phyloP scores from a whole-genome alignment of 129 eudicot species.

The Pseudognaphalium luteoalbum region DNA sequence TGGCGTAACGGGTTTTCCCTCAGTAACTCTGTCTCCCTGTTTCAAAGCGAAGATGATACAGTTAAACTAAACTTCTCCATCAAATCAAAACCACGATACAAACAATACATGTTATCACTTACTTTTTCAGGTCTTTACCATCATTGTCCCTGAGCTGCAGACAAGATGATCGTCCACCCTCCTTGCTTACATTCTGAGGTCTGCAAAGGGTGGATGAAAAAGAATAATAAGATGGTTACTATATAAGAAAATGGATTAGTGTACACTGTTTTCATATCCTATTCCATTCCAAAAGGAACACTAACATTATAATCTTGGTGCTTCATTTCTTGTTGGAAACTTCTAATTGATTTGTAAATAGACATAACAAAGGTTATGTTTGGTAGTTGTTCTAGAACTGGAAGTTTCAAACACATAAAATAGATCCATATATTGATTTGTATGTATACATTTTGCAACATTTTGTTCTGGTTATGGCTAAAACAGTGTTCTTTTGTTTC shows the following conservation, averaged over 20 bases:
- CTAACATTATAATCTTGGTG: too few species aligned
- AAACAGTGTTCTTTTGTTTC: not conserved
- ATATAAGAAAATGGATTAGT: too few species aligned
- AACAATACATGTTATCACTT: conserved; percentile 24
- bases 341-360: not conserved
- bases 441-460: too few species aligned
- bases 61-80: not conserved
- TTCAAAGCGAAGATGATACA: not conserved
- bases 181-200: conserved; percentile 30
- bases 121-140: conserved; percentile 68
- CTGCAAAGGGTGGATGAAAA: conserved; percentile 35
- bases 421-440: not conserved
- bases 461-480: not conserved
- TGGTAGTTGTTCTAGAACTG: not conserved
- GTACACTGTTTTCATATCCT: too few species aligned
- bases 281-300: too few species aligned
- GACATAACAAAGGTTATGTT: not conserved
- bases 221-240: not conserved
- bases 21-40: conserved; percentile 77
- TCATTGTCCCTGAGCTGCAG: conserved; percentile 62
- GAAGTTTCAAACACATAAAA: too few species aligned
- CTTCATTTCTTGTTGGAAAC: too few species aligned
- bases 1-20: conserved; percentile 80
- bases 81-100: not conserved
- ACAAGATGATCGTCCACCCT: conserved; percentile 40